Evolutionary conservation across 1,139 yeast genomes (phyloP).

Genomic region (Saccharomyces hybrid): DNA sequence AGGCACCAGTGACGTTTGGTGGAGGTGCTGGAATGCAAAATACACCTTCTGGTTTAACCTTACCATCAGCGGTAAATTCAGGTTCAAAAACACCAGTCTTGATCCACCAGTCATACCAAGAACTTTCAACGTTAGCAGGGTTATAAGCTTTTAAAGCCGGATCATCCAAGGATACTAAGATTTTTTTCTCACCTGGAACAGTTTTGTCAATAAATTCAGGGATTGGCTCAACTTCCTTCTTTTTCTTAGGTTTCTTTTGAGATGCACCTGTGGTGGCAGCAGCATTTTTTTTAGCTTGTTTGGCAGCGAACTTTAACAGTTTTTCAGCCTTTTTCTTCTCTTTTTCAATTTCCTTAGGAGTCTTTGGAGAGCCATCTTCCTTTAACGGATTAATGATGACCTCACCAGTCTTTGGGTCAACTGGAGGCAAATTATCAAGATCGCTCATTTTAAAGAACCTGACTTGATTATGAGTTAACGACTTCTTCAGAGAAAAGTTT

Average conservation of each 20-base stretch:
- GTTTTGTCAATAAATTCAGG: slow-evolving; percentile 84
- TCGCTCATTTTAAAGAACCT: slow-evolving; percentile 22
- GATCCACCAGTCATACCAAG: slow-evolving; percentile 99
- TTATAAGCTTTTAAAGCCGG: slow-evolving; percentile 91
- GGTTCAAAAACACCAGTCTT: slow-evolving; percentile 85
- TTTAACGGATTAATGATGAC: slow-evolving; percentile 33
- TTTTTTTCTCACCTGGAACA: slow-evolving; percentile 82
- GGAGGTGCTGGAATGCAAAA: slow-evolving; percentile 97
- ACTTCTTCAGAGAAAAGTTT: not conserved
- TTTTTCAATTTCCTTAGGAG: slow-evolving; percentile 77
- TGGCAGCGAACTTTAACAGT: slow-evolving; percentile 88
- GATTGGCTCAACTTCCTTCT: slow-evolving; percentile 58
- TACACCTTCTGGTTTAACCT: slow-evolving; percentile 69
- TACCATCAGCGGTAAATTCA: slow-evolving; percentile 67
- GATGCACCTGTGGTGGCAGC: slow-evolving; percentile 36
- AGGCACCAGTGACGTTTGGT: slow-evolving; percentile 97
- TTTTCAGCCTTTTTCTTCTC: slow-evolving; percentile 97
- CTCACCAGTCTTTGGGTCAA: slow-evolving; percentile 33
- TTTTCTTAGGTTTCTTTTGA: slow-evolving; percentile 62
- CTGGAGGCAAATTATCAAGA: slow-evolving; percentile 29
- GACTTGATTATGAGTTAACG: slow-evolving; percentile 1
- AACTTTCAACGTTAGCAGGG: slow-evolving; percentile 88
- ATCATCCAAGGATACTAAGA: slow-evolving; percentile 76
- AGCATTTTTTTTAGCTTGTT: slow-evolving; percentile 71
- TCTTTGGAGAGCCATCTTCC: slow-evolving; percentile 40